Evolutionary conservation across 805 yeast genomes (phyloP).

Genomic region (Saccharomyces paradoxus): DNA sequence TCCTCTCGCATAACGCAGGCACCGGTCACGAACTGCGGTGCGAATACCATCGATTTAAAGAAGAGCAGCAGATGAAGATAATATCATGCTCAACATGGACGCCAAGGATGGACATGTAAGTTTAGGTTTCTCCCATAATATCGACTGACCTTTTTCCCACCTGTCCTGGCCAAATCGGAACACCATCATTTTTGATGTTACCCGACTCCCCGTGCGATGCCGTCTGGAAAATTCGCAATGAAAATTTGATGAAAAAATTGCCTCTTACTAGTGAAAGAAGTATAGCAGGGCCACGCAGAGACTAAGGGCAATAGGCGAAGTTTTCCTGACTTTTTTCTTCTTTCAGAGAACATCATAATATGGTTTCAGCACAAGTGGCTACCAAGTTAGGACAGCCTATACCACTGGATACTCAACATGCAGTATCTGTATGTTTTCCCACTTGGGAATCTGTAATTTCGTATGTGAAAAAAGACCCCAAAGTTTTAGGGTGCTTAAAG

Average conservation of each 20-base stretch:
- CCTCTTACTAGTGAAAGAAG: not conserved
- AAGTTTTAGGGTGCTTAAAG: constrained; percentile 71
- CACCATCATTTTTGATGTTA: not conserved
- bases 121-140: not conserved
- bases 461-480: constrained; percentile 81
- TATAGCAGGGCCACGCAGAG: not conserved
- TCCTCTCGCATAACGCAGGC: not conserved
- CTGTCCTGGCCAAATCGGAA: not conserved
- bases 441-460: constrained; percentile 91
- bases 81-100: not conserved
- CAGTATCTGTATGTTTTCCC: constrained; percentile 88
- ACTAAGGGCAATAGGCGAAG: constrained; percentile 2
- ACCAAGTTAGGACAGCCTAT: constrained; percentile 36
- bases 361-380: not conserved
- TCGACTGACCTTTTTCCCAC: not conserved
- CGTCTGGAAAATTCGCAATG: not conserved
- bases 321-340: not conserved
- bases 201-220: not conserved
- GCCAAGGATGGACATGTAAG: not conserved
- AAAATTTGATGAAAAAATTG: not conserved
- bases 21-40: not conserved
- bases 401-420: constrained; percentile 84
- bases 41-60: not conserved
- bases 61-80: not conserved
- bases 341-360: not conserved